Percentiles rank a stretch among this genome's conserved stretches.
Evolutionary conservation across 2,329 filamentous ascomycete species (phyloP).

Genomic region (Botryotinia narcissicola): DNA sequence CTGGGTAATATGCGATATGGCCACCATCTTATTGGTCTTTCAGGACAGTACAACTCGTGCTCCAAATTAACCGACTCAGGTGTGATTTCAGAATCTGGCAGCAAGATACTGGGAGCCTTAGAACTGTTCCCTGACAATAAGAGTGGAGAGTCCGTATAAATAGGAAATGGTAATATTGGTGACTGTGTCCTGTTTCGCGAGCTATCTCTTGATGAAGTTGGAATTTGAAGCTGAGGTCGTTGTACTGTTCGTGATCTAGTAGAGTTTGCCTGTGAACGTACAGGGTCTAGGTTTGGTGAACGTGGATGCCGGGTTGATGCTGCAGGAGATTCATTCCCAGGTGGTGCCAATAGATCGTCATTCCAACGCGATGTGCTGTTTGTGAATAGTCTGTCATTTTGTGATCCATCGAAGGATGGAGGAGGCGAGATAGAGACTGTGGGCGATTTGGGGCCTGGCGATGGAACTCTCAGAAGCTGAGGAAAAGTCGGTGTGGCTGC

Average conservation of each 20-base stretch:
- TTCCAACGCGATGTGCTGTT: conserved; percentile 33
- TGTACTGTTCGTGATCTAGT: conserved; percentile 25
- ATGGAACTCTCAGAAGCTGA: conserved; percentile 30
- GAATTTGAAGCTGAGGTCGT: conserved; percentile 35
- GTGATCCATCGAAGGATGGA: conserved; percentile 24
- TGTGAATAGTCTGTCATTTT: conserved; percentile 40
- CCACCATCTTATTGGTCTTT: conserved; percentile 68
- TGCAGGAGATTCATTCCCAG: conserved; percentile 41
- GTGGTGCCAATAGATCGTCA: conserved; percentile 45
- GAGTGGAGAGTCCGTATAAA: conserved; percentile 37
- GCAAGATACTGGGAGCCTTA: conserved; percentile 34
- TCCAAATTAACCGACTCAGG: conserved; percentile 31
- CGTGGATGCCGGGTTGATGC: conserved; percentile 16
- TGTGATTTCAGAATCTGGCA: conserved; percentile 32
- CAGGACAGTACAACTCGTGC: conserved; percentile 26
- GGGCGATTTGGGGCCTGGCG: conserved; percentile 40
- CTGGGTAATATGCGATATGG: conserved; percentile 71
- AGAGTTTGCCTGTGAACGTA: conserved; percentile 23
- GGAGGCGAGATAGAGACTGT: conserved; percentile 36
- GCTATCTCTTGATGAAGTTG: conserved; percentile 34
- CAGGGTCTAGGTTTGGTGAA: not conserved
- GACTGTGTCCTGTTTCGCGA: conserved; percentile 31
- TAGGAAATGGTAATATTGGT: conserved; percentile 36
- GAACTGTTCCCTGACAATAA: conserved; percentile 34
- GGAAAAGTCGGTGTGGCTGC: conserved; percentile 44